Conservation (phyloP, 2,329 filamentous ascomycete species). For the Zymoseptoria tritici region DNA sequence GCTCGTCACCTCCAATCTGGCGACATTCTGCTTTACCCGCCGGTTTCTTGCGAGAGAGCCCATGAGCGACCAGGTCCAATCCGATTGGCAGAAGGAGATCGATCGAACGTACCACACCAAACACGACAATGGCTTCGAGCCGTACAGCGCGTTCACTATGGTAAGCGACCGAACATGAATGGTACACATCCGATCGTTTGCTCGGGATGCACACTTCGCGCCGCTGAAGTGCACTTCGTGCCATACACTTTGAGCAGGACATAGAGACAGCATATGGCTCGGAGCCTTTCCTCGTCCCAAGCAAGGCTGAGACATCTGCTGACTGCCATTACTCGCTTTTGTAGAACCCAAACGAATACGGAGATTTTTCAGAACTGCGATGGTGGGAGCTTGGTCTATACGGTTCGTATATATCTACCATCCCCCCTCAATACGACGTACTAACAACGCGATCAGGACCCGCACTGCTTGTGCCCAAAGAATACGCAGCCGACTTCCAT, state of each 20-base stretch:
- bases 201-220: no score
- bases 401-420: neutral
- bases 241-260: no score
- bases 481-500: neutral
- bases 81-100: neutral
- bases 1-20: neutral
- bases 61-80: neutral
- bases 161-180: no score
- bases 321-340: no score
- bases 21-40: neutral
- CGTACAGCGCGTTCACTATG: neutral
- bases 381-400: constrained; percentile 1
- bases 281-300: no score
- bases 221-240: no score
- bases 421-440: neutral
- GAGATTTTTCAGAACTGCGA: neutral
- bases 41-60: neutral
- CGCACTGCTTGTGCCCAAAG: neutral
- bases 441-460: neutral
- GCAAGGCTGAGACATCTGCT: no score
- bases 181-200: no score
- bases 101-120: neutral
- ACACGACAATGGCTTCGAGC: neutral
- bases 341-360: no score
- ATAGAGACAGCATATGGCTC: no score